These are phyloP conservation scores for Pseudogymnoascus pannorum DNA, from an alignment of 2,329 filamentous ascomycete genomes.

Conservation along the genomic window DNA sequence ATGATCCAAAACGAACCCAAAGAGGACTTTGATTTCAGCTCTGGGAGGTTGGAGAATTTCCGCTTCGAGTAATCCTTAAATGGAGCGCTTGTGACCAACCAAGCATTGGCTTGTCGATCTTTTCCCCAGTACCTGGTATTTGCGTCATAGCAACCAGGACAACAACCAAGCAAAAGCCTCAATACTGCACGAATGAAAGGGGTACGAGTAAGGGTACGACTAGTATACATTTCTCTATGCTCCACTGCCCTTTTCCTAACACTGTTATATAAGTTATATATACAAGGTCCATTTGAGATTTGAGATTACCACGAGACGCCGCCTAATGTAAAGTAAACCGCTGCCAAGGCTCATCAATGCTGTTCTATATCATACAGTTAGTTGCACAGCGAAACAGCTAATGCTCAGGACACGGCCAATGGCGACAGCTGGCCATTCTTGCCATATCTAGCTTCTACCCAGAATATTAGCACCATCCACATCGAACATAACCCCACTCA, in stretches of 20 bases:
- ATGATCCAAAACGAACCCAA: not conserved
- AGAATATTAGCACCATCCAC: slow-evolving; percentile 30
- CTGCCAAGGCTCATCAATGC: not conserved
- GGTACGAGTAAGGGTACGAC: not conserved
- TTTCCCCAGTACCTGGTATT: slow-evolving; percentile 2
- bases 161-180: not conserved
- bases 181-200: not conserved
- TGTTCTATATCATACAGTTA: slow-evolving; percentile 11
- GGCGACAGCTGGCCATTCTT: slow-evolving; percentile 60
- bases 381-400: not conserved
- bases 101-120: not conserved
- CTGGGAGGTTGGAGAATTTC: slow-evolving; percentile 1
- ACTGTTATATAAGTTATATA: not conserved
- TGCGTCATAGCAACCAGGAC: not conserved
- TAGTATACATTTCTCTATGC: not conserved
- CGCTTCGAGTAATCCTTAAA: not conserved
- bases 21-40: not conserved
- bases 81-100: slow-evolving; percentile 1
- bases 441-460: slow-evolving; percentile 72
- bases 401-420: slow-evolving; percentile 15
- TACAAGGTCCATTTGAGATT: slow-evolving; percentile 5
- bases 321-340: slow-evolving; percentile 11
- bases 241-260: not conserved
- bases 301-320: slow-evolving; percentile 21
- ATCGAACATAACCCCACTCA: not conserved